Evolutionary conservation across 306 rosid genomes (phyloP), one percentile per base, ranked within the genome.

Genomic region (Citrullus amarus): DNA sequence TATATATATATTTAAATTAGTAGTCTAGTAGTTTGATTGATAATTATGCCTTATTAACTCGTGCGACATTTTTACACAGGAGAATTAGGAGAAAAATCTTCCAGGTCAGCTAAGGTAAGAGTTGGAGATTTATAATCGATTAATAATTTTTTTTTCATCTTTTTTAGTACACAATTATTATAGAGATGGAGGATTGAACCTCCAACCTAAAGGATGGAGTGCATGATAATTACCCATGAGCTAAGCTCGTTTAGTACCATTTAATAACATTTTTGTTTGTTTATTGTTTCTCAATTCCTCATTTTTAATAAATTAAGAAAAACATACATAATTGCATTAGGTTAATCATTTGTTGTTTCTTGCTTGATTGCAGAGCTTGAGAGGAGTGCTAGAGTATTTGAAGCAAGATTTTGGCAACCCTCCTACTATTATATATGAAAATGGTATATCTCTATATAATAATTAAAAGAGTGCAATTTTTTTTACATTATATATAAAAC

Each of bases 381-480:
- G 7, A 63, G 53, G 75, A 75, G 84, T 85, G 39, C 41, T 92
- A 75, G 84, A 86, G 18, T 83, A 66, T 25, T 17, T 92, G 44
- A 90, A 80, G 83, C 81, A 83, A 80, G 81, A 17, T 43, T 92
- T 90, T 81, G 89, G 88, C 71, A 92, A 90, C 75, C 93, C 88
- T 50, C 87, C 89, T 38, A n/a, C 81, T 3, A 88, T 82, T 81
- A 71, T 92, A 41, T 80, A 82, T 77, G 96, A 90, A 85, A 92
- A 92, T 81, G 96, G 96, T 92, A 32, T 58, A 56, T 78, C 51
- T 58, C 62, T 25, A 25, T 25, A 1, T 25, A 25, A 25, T 25
- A 25, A 25, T 25, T 1, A 25, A 22, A 22, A 25, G 28, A 25
- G 28, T 25, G 28, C 28, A 25, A 25, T 25, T 25, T 25, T 0